Evolutionary conservation across 768 basidiomycete species (phyloP).

Genomic region (Serendipita indica): DNA sequence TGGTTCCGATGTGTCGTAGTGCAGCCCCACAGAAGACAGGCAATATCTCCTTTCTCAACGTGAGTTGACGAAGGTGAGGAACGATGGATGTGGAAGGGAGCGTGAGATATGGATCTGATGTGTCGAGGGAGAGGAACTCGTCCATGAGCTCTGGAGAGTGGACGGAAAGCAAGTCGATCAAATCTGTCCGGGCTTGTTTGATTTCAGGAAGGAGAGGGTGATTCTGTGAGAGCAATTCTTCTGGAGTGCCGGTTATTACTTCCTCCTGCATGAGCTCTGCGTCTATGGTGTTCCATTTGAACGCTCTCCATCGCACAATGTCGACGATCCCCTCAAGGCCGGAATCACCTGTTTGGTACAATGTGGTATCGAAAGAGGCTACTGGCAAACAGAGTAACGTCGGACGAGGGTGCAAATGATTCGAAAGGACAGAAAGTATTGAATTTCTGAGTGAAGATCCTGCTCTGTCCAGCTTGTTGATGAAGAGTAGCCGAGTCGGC

Average conservation of each 20-base stretch:
- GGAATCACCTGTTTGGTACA: slow-evolving; percentile 61
- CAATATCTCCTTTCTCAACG: slow-evolving; percentile 47
- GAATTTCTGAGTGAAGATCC: slow-evolving; percentile 69
- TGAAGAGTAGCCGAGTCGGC: slow-evolving; percentile 57
- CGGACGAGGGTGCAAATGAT: slow-evolving; percentile 64
- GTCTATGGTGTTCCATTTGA: slow-evolving; percentile 42
- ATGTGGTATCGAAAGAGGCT: slow-evolving; percentile 52
- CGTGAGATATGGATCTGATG: slow-evolving; percentile 47
- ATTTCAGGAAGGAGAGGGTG: slow-evolving; percentile 62
- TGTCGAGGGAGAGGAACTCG: slow-evolving; percentile 35
- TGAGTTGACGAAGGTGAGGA: slow-evolving; percentile 50
- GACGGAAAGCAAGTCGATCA: slow-evolving; percentile 70
- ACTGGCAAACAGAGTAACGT: slow-evolving; percentile 56
- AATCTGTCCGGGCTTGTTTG: slow-evolving; percentile 45
- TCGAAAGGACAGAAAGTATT: slow-evolving; percentile 52
- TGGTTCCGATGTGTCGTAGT: slow-evolving; percentile 64
- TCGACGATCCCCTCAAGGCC: slow-evolving; percentile 77
- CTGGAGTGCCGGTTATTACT: background rate
- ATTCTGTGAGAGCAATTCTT: slow-evolving; percentile 30
- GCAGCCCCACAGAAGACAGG: slow-evolving; percentile 79
- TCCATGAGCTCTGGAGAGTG: slow-evolving; percentile 72
- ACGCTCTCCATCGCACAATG: slow-evolving; percentile 69
- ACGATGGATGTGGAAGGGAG: slow-evolving; percentile 40
- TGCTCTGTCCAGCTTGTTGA: slow-evolving; percentile 80
- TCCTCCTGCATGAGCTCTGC: background rate